phyloP scores from a whole-genome alignment of 371 early-diverging fungal species.

The Mortierella sp. region DNA sequence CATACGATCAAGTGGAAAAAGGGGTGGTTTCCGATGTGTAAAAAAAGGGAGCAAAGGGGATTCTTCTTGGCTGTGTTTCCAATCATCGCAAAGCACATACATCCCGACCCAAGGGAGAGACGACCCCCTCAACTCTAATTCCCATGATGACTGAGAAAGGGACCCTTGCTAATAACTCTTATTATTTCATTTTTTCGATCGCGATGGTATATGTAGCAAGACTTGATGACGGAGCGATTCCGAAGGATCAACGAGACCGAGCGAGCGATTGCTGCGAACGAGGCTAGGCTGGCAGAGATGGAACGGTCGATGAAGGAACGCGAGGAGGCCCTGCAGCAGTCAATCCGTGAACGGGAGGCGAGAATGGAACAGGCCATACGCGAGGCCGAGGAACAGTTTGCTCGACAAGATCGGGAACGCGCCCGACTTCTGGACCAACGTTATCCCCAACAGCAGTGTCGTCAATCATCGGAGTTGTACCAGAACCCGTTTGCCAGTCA shows the following conservation, averaged over 20 bases:
- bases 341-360: constrained; percentile 28
- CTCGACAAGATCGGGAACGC: constrained; percentile 15
- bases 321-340: constrained; percentile 27
- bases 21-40: too few relatives aligned
- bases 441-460: constrained; percentile 19
- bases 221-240: constrained; percentile 13
- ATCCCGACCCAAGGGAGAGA: background rate
- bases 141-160: background rate
- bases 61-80: background rate
- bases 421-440: background rate
- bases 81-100: background rate
- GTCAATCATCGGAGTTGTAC: constrained; percentile 16
- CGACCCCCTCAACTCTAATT: background rate
- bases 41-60: background rate
- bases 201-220: constrained; percentile 1
- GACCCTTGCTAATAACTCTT: background rate
- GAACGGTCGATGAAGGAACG: constrained; percentile 35
- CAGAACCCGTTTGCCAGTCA: constrained; percentile 33
- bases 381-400: constrained; percentile 20
- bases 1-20: too few relatives aligned
- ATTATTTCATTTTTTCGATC: background rate
- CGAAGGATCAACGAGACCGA: constrained; percentile 28
- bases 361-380: constrained; percentile 25
- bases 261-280: constrained; percentile 25
- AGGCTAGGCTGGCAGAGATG: constrained; percentile 32